phyloP scores from a whole-genome alignment of 441 rosid species.

The Mallotus japonicus region DNA sequence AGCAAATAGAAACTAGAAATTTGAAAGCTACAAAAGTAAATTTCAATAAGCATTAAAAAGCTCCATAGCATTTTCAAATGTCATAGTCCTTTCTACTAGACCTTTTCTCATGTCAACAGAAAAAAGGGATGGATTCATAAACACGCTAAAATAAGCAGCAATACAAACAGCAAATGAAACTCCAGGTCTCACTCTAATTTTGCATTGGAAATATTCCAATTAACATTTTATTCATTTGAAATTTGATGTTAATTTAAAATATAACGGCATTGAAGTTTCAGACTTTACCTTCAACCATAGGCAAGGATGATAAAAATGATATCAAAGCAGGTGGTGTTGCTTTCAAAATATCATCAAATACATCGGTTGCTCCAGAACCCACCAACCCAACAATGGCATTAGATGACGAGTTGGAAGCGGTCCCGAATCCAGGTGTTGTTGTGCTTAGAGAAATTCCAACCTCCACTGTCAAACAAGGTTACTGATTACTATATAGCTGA shows the following conservation, averaged over 20 bases:
- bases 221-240: slow-evolving; percentile 5
- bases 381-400: slow-evolving; percentile 38
- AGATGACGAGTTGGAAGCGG: slow-evolving; percentile 41
- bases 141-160: neutral
- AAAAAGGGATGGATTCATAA: neutral
- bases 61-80: neutral
- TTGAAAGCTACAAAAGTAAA: neutral
- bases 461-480: slow-evolving; percentile 33
- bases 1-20: neutral
- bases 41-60: slow-evolving; percentile 5
- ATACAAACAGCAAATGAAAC: neutral
- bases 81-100: neutral
- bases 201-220: neutral
- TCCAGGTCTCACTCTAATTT: slow-evolving; percentile 3
- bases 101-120: neutral
- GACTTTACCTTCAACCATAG: slow-evolving; percentile 63
- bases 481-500: slow-evolving; percentile 1
- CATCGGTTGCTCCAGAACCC: slow-evolving; percentile 42
- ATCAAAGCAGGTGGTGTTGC: slow-evolving; percentile 73
- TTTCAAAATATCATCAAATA: slow-evolving; percentile 66
- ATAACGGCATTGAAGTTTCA: slow-evolving; percentile 18
- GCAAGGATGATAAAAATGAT: slow-evolving; percentile 77
- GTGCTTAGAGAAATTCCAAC: slow-evolving; percentile 38
- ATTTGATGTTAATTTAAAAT: neutral
- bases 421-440: slow-evolving; percentile 38